A percentile compares a stretch with the other conserved stretches of the same genome.
These are phyloP conservation scores for Lepidium sativum DNA, from an alignment of 345 rosid genomes.

Conservation along the genomic window DNA sequence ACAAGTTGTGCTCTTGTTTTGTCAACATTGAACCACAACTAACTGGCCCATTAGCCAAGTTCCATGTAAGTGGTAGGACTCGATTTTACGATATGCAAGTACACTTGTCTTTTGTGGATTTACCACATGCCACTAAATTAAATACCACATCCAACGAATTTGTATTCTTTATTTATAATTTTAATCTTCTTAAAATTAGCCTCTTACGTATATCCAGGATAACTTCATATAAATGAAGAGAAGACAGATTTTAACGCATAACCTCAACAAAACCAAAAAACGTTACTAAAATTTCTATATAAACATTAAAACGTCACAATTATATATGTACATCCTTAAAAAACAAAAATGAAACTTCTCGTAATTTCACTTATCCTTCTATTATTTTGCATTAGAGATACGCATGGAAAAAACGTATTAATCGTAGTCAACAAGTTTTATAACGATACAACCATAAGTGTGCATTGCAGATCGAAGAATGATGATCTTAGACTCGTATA, in stretches of 20 bases:
- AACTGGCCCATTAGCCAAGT: no score
- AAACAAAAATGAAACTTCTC: neutral
- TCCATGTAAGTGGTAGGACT: no score
- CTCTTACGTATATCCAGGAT: neutral
- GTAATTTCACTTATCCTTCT: neutral
- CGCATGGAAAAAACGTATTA: conserved; percentile 4
- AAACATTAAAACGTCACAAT: neutral
- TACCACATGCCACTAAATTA: no score
- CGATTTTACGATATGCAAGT: no score
- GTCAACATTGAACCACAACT: no score
- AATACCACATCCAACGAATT: no score
- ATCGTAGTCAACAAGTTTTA: conserved; percentile 1
- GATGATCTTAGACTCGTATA: neutral
- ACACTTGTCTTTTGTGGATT: no score
- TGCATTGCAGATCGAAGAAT: conserved; percentile 4
- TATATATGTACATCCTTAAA: neutral
- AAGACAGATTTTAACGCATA: conserved; percentile 13
- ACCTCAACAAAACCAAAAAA: neutral
- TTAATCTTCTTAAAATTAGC: neutral
- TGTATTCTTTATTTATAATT: neutral
- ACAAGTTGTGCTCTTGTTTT: no score
- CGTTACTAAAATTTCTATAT: neutral
- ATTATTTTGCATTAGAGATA: no score
- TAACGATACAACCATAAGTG: neutral
- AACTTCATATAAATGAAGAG: neutral